phyloP scores from a whole-genome alignment of 352 stramenopile species.

The Phytophthora podocarpi region DNA sequence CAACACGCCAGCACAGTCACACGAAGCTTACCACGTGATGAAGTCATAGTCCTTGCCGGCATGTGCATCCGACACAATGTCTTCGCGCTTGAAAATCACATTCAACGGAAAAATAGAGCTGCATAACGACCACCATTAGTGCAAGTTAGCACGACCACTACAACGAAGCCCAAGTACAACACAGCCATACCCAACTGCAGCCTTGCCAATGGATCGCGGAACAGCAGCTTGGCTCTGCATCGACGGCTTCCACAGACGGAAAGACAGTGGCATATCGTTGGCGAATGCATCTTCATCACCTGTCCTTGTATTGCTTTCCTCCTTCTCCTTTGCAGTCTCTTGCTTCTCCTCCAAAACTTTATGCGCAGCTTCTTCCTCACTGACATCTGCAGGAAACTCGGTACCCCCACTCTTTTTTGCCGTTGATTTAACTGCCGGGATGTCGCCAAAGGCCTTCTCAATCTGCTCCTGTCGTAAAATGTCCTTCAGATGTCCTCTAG shows the following conservation, averaged over 20 bases:
- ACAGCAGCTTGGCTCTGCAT: constrained; percentile 32
- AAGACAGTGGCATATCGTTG: constrained; percentile 65
- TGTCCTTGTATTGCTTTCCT: constrained; percentile 1
- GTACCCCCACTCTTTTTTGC: not conserved
- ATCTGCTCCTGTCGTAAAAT: constrained; percentile 65
- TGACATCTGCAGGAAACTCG: constrained; percentile 5
- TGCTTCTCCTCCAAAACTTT: not conserved
- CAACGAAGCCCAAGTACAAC: constrained; percentile 6
- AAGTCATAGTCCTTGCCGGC: constrained; percentile 76
- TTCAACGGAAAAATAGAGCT: constrained; percentile 76
- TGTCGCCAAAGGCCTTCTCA: constrained; percentile 55
- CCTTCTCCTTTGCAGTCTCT: not conserved
- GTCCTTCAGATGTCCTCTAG: constrained; percentile 66
- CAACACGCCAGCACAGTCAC: not conserved
- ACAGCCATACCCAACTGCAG: constrained; percentile 49
- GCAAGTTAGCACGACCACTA: not conserved
- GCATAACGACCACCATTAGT: not conserved
- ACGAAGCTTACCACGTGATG: constrained; percentile 66
- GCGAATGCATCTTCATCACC: constrained; percentile 35
- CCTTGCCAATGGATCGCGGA: constrained; percentile 57
- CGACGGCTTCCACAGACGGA: constrained; percentile 70
- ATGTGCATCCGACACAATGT: constrained; percentile 62
- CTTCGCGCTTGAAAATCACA: constrained; percentile 84
- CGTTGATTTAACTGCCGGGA: constrained; percentile 25
- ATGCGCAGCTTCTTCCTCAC: not conserved